These are phyloP conservation scores for Saccharomycopsis hybrid DNA, from an alignment of 1,139 yeast genomes.

Conservation along the genomic window DNA sequence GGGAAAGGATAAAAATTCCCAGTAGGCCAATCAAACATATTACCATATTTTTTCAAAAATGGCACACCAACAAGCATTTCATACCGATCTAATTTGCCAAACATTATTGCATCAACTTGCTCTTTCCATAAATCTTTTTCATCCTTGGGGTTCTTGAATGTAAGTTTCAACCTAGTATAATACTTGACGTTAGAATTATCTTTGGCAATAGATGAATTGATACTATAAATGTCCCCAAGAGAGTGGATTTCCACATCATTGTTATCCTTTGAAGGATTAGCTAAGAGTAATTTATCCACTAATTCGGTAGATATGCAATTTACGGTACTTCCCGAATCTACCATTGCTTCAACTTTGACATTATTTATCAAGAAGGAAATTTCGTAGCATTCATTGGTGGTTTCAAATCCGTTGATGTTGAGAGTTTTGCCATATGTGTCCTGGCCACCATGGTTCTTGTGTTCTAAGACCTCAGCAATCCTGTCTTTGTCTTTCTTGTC, in stretches of 20 bases:
- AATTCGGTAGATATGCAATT: background rate
- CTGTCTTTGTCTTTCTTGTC: too few species aligned
- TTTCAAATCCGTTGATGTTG: conserved; percentile 5
- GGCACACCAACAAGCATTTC: background rate
- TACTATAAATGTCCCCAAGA: background rate
- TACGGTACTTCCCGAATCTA: background rate
- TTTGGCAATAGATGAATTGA: conserved; percentile 1
- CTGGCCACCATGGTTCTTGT: background rate
- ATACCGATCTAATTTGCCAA: background rate
- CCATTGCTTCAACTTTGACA: conserved; percentile 1
- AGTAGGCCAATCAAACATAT: background rate
- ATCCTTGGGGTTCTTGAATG: background rate
- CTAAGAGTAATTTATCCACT: background rate
- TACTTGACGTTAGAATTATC: background rate
- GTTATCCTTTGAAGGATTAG: background rate
- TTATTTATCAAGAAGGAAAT: background rate
- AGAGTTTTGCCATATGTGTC: conserved; percentile 4
- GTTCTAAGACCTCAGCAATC: too few species aligned
- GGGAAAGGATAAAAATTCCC: conserved; percentile 1
- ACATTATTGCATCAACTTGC: conserved; percentile 1
- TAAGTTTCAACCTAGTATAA: background rate
- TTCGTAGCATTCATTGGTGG: conserved; percentile 4
- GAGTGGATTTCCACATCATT: conserved; percentile 1
- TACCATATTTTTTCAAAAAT: background rate
- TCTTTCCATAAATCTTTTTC: background rate